Base-by-base conservation (phyloP, 495 filamentous ascomycete genomes). In the Lasiosphaeris hirsuta region DNA sequence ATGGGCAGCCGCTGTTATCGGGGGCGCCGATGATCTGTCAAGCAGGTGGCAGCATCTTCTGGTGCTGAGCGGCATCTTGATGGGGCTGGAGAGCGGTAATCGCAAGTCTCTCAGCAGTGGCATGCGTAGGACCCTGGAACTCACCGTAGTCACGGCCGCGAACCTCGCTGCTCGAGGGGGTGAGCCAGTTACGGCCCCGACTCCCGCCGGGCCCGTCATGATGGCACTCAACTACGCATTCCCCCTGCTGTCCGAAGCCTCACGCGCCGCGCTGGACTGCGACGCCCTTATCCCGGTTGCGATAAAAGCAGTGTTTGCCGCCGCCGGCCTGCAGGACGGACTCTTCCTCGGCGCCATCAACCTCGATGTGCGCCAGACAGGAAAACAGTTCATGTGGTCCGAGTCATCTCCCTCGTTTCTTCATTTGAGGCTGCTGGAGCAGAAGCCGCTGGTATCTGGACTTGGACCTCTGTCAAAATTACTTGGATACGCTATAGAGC, bases 1-100 rank as follows among this genome's bases (percentile, higher is more conserved):
- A 37, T 98, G 94, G 94, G 79, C 89, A 6, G 84, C 84, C 58
- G 91, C 92, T 0, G 81, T 96, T 1, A 82, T 91, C 17, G 86
- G 85, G 64, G 93, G 94, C 10, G 86, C 90, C 4, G 90, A 97
- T 66, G 88, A 92, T 10, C 81, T 83, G 60, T 92, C 90, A 2
- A 88, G 84, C 46, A 77, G 90, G 70, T 97, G 93, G 94, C 86
- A 90, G 73, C 94, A 97, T 73, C 65, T 91, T 23, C 76, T 96
- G 19, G 78, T 92, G 2, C 81, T 97, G 8, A 84, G 82, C 2
- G 94, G 94, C 10, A 75, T 97, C 10, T 66, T 97, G 62, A 81
- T 93, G 62, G 94, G 91, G 39, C 89, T 92, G 68, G 87, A 92
- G 59, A 78, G 79, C 37, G 81, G 85, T 59, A 82, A 89, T 46